Conservation (phyloP, 1,284 basidiomycete genomes). For the Rhodotorula mucilaginosa region DNA sequence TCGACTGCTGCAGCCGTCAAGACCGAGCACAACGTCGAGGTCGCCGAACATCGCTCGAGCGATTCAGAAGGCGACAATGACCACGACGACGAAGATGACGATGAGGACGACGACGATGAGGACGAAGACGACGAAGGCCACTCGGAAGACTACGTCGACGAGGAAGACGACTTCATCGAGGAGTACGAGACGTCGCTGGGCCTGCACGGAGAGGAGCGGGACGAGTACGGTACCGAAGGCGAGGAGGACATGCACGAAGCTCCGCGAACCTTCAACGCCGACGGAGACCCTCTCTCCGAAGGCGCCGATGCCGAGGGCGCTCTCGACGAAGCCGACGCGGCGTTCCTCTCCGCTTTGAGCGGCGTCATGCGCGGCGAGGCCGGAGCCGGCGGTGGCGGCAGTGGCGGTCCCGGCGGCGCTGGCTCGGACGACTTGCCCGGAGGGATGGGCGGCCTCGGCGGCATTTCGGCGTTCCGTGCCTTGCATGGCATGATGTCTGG, state of each 20-base stretch:
- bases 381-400: conserved; percentile 6
- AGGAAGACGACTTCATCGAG: conserved; percentile 35
- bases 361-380: conserved; percentile 5
- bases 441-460: conserved; percentile 10
- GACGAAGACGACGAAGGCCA: conserved; percentile 20
- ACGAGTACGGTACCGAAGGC: conserved; percentile 28
- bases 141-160: conserved; percentile 18
- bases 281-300: conserved; percentile 31
- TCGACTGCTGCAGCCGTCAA: conserved; percentile 40
- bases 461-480: conserved; percentile 45
- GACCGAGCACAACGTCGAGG: conserved; percentile 14
- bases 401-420: neutral
- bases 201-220: conserved; percentile 34
- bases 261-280: conserved; percentile 34
- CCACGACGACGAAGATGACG: conserved; percentile 38
- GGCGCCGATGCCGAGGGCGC: neutral
- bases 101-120: conserved; percentile 20
- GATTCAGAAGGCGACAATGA: conserved; percentile 53
- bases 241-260: conserved; percentile 23
- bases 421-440: conserved; percentile 1
- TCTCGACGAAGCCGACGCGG: conserved; percentile 9
- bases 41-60: conserved; percentile 43
- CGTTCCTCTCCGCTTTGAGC: conserved; percentile 24
- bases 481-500: conserved; percentile 88
- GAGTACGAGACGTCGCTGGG: conserved; percentile 38